Evolutionary conservation across 192 early-diverging fungal genomes (phyloP).

Genomic region (Backusella australiensis): DNA sequence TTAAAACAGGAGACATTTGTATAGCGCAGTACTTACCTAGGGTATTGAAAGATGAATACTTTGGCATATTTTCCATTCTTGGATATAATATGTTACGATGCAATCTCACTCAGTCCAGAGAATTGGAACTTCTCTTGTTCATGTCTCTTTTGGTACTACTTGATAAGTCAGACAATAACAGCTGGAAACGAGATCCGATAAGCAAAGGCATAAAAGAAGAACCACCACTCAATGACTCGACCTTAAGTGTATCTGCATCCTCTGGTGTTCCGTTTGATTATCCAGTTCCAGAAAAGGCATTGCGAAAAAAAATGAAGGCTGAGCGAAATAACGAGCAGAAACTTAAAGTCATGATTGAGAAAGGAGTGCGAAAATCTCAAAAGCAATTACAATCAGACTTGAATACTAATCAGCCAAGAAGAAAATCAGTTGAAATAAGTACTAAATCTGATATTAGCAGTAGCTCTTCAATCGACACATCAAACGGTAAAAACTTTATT

Average conservation of each 20-base stretch:
- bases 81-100: slow-evolving; percentile 17
- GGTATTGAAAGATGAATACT: slow-evolving; percentile 16
- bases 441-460: background rate
- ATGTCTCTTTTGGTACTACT: slow-evolving; percentile 18
- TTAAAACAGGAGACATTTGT: slow-evolving; percentile 17
- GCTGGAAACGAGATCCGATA: slow-evolving; percentile 11
- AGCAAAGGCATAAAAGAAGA: background rate
- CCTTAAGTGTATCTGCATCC: too few species aligned
- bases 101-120: slow-evolving; percentile 6
- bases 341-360: slow-evolving; percentile 12
- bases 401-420: background rate
- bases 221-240: background rate
- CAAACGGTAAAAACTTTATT: background rate
- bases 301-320: background rate
- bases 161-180: slow-evolving; percentile 13
- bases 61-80: slow-evolving; percentile 24
- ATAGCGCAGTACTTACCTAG: slow-evolving; percentile 19
- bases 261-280: background rate
- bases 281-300: slow-evolving; percentile 2
- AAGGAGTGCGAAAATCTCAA: slow-evolving; percentile 6
- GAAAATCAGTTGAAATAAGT: background rate
- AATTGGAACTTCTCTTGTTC: slow-evolving; percentile 13
- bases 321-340: slow-evolving; percentile 3
- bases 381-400: slow-evolving; percentile 2
- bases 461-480: background rate